Conservation (phyloP, 352 stramenopile genomes). For the Globisporangium cystogenes region DNA sequence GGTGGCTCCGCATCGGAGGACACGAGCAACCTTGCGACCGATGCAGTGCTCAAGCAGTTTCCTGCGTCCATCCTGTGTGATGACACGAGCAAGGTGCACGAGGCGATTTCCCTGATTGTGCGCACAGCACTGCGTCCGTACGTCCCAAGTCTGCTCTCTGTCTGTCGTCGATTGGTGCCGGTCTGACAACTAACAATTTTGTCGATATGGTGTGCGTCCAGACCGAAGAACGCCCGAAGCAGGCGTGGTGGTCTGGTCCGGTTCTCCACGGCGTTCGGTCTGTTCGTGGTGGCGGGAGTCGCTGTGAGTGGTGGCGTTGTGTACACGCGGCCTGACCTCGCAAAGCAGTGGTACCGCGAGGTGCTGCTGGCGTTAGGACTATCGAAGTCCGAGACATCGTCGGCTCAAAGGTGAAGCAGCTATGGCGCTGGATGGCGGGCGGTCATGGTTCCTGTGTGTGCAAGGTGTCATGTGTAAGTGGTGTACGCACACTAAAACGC, state of each 20-base stretch:
- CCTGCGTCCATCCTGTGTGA: slow-evolving; percentile 33
- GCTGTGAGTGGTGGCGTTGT: slow-evolving; percentile 7
- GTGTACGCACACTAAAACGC: no score
- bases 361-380: not conserved
- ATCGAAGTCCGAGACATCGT: not conserved
- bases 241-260: slow-evolving; percentile 15
- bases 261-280: slow-evolving; percentile 8
- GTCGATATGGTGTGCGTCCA: slow-evolving; percentile 5
- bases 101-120: slow-evolving; percentile 32
- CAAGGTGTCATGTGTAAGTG: no score
- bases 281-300: slow-evolving; percentile 11
- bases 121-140: slow-evolving; percentile 50
- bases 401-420: not conserved
- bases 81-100: slow-evolving; percentile 27
- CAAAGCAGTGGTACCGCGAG: not conserved
- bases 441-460: no score
- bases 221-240: slow-evolving; percentile 44
- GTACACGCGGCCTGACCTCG: not conserved
- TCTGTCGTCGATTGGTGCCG: not conserved
- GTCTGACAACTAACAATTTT: not conserved
- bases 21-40: slow-evolving; percentile 28
- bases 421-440: no score
- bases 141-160: slow-evolving; percentile 12
- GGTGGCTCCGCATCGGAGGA: slow-evolving; percentile 10
- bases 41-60: slow-evolving; percentile 52